Evolutionary conservation across 2,329 filamentous ascomycete genomes (phyloP), one percentile per base, ranked within the genome.

Genomic region (Fusarium vanettenii): DNA sequence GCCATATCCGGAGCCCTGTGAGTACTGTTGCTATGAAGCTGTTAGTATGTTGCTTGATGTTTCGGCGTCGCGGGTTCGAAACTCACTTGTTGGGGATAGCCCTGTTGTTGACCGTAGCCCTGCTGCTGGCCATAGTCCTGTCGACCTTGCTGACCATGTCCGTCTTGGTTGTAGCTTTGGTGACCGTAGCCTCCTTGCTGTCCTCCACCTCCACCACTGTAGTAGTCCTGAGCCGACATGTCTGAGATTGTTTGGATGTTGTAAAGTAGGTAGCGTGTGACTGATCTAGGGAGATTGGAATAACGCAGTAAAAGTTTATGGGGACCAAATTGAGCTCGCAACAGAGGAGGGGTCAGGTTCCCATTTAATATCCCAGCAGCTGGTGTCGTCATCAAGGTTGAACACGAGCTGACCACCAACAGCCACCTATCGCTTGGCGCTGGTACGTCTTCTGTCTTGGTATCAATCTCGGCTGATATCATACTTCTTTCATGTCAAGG

Each of bases 221-320:
- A 78, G 66, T 78, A 78, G 20, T 78, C 76, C 33, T 78, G 73
- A 37, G 76, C 73, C 27, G 76, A 78, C 76, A 78, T 78, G 29
- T n/a, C 35, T 52, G 33, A 10, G 2, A 18, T 29, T 68, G 10
- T 48, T n/a, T 29, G 43, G 27, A 35, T n/a, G 27, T 52, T 56
- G 22, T 14, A 29, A n/a, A 60, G 25, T 35, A 33, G 31, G n/a
- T 33, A 25, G 8, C 20, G 14, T 22, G 33, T 57, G 52, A 31
- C 27, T n/a, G 27, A 29, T 55, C 18, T 18, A 20, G 33, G 29
- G 27, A 39, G 33, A 64, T 25, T 55, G 27, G 27, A 43, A 50
- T 45, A 13, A 14, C 3, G 25, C 13, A 25, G 20, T 11, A n/a
- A 31, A 41, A 27, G 33, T 13, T 22, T 48, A 29, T 55, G 18